Evolutionary conservation across 106 monocot species (phyloP), one percentile per base, ranked within the genome.

Genomic region (Agapanthus africanus): DNA sequence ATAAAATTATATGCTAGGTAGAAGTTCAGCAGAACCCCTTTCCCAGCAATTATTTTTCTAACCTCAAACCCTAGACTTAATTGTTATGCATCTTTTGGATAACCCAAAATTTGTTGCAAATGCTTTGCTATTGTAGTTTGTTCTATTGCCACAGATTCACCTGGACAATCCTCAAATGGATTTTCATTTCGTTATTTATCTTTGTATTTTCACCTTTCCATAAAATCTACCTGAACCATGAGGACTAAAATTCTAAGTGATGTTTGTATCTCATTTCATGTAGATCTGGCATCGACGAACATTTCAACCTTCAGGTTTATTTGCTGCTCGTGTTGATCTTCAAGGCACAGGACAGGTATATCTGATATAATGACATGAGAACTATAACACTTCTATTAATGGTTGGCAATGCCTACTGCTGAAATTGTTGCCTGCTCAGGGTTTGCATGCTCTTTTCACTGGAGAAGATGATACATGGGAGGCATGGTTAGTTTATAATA

Each of bases 381-480:
- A 32, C 40, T 54, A 38, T 18, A 38, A 26, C n/a, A 25, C 47
- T 21, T 50, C 3, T 28, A 63, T 36, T 31, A 31, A 32, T 50
- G 39, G 11, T 73, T 15, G 27, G 31, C n/a, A 8, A 39, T 50
- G 68, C 34, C 25, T 27, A 66, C 69, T 37, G 22, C 66, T 85
- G 27, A 78, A 33, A 33, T 52, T 14, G 66, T 68, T 56, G 10
- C 21, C 63, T 72, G 3, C 23, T n/a, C 71, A 99, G 99, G 93
- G 82, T 14, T 77, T 87, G 78, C 87, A 99, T 85, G 99, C 93
- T 65, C 91, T 99, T 79, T 99, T 99, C 83, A 99, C 93, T 36
- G 99, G 99, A 59, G 99, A 93, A 72, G 99, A 99, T 80, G 87
- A 85, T 63, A 87, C 87, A 62, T 99, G 99, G 99, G 99, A 99